These are phyloP conservation scores for Rubia yunnanensis DNA, from an alignment of 257 asterid species.

Conservation along the genomic window DNA sequence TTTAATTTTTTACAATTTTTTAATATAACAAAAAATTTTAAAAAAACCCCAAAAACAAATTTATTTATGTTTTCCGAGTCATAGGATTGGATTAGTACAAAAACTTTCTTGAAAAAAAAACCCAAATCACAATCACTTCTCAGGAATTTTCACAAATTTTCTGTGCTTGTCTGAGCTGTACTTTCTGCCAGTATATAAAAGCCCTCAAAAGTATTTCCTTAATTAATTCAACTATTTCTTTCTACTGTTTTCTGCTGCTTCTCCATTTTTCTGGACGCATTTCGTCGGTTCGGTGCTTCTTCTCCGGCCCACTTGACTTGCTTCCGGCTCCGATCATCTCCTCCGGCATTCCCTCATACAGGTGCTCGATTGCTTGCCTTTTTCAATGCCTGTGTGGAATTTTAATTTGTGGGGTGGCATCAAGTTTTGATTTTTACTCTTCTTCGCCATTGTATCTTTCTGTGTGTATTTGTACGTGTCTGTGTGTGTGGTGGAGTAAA, in stretches of 20 bases:
- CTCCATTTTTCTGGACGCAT: background rate
- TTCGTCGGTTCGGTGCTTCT: background rate
- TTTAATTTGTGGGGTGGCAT: background rate
- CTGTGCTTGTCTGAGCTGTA: slow-evolving; percentile 12
- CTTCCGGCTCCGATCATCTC: slow-evolving; percentile 5
- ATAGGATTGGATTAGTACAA: background rate
- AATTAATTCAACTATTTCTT: background rate
- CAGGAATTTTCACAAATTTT: background rate
- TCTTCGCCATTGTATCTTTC: background rate
- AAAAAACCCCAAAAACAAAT: background rate
- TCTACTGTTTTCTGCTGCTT: background rate
- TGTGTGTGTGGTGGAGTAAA: background rate
- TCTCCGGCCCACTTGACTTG: background rate
- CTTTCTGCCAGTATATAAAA: background rate
- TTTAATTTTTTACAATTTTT: no score
- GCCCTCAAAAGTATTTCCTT: background rate
- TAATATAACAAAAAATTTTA: no score
- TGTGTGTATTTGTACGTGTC: background rate
- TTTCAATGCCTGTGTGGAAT: background rate
- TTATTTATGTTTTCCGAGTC: no score
- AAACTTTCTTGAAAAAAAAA: no score
- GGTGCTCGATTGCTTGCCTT: background rate
- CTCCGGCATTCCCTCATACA: background rate
- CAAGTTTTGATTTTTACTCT: background rate
- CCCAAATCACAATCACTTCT: background rate